Evolutionary conservation across 495 filamentous ascomycete species (phyloP).

Genomic region (Xylaria longipes): DNA sequence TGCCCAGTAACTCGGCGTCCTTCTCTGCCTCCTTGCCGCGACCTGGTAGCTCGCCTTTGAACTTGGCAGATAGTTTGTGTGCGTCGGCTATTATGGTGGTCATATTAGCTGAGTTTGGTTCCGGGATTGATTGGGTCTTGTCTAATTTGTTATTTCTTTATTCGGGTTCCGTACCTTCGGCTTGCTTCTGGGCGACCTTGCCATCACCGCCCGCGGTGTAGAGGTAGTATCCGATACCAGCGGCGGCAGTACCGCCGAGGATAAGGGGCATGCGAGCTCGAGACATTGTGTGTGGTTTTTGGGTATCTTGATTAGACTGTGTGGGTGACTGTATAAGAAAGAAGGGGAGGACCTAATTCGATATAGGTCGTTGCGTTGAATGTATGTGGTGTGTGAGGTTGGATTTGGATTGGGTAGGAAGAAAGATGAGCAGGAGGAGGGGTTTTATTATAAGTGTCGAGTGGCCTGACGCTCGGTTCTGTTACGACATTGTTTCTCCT

Average conservation of each 20-base stretch:
- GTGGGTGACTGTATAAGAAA: background rate
- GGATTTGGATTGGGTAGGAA: constrained; percentile 16
- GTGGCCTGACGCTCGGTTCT: constrained; percentile 19
- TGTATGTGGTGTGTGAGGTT: constrained; percentile 5
- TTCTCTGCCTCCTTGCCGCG: constrained; percentile 46
- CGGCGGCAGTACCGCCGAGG: constrained; percentile 68
- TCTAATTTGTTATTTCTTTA: background rate
- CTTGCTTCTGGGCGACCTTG: constrained; percentile 79
- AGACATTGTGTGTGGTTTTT: constrained; percentile 49
- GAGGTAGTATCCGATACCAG: constrained; percentile 85
- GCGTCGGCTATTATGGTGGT: constrained; percentile 63
- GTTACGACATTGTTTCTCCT: constrained; percentile 13
- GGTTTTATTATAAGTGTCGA: constrained; percentile 22
- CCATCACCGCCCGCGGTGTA: constrained; percentile 85
- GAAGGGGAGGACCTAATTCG: background rate
- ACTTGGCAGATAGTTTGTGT: constrained; percentile 65
- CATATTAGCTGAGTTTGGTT: constrained; percentile 24
- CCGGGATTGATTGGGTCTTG: background rate
- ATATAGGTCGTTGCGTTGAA: background rate
- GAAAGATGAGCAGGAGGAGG: constrained; percentile 15
- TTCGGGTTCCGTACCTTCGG: constrained; percentile 65
- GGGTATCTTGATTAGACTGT: constrained; percentile 24
- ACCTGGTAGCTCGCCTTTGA: constrained; percentile 65
- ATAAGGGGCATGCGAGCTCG: constrained; percentile 62
- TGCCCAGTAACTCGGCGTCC: constrained; percentile 48